Percentiles rank a stretch among this genome's conserved stretches.
Evolutionary conservation across 2,329 filamentous ascomycete species (phyloP).

Genomic region (Xylariaceae sp.): DNA sequence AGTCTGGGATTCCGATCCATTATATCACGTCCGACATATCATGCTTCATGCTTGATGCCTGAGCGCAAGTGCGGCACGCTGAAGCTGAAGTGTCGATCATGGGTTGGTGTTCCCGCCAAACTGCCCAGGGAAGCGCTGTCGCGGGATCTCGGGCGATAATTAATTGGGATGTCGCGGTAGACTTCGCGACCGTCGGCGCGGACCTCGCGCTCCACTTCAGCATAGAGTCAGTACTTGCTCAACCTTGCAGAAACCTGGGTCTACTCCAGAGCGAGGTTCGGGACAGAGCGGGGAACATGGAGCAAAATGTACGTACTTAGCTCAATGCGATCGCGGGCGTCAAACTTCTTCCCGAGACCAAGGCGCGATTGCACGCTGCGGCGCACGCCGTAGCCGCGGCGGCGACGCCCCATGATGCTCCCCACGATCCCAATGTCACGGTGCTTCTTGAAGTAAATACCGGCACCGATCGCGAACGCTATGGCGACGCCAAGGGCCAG

Average conservation of each 20-base stretch:
- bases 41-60: too few species aligned
- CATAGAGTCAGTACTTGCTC: too few species aligned
- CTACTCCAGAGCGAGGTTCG: too few species aligned
- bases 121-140: slow-evolving; percentile 45
- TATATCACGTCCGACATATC: too few species aligned
- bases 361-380: slow-evolving; percentile 26
- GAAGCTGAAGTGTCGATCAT: slow-evolving; percentile 34
- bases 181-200: slow-evolving; percentile 21
- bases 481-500: slow-evolving; percentile 38
- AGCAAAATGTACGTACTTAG: too few species aligned
- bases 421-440: slow-evolving; percentile 43
- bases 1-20: too few species aligned
- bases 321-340: slow-evolving; percentile 32
- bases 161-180: slow-evolving; percentile 30
- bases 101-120: slow-evolving; percentile 38
- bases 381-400: slow-evolving; percentile 37
- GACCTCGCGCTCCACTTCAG: slow-evolving; percentile 29
- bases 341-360: slow-evolving; percentile 26
- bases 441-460: slow-evolving; percentile 47
- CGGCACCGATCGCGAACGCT: slow-evolving; percentile 45
- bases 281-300: too few species aligned
- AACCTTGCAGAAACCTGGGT: too few species aligned
- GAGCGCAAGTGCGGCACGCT: too few species aligned
- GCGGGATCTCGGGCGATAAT: slow-evolving; percentile 23
- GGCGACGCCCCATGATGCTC: slow-evolving; percentile 41